Conservation (phyloP, 2,329 filamentous ascomycete genomes). For the Helotiales sp. region DNA sequence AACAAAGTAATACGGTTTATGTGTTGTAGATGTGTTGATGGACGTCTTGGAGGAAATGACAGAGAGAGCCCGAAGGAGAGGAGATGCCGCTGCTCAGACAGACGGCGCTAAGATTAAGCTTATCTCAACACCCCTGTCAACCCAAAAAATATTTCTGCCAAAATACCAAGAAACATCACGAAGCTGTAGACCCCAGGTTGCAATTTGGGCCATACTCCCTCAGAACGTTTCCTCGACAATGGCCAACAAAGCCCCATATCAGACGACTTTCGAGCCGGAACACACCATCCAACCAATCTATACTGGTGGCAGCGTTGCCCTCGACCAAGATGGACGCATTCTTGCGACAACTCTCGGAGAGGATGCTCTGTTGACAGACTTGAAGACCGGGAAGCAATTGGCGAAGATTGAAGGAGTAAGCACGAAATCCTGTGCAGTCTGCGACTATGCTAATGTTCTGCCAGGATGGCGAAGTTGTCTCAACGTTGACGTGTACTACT, state of each 20-base stretch:
- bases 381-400: constrained; percentile 81
- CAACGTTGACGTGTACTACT: constrained; percentile 66
- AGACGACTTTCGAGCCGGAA: constrained; percentile 87
- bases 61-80: too few relatives aligned
- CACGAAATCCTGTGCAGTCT: constrained; percentile 23
- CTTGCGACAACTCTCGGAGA: constrained; percentile 91
- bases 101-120: constrained; percentile 13
- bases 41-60: too few relatives aligned
- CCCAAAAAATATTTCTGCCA: not conserved
- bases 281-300: constrained; percentile 91
- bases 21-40: too few relatives aligned
- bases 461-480: constrained; percentile 80
- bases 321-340: constrained; percentile 81
- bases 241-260: constrained; percentile 67
- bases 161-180: constrained; percentile 1
- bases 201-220: not conserved
- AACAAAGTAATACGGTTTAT: too few relatives aligned
- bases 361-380: constrained; percentile 85
- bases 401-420: constrained; percentile 85
- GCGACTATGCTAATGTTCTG: constrained; percentile 33
- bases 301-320: constrained; percentile 84
- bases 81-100: not conserved
- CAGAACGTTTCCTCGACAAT: constrained; percentile 47
- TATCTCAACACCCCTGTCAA: constrained; percentile 7
- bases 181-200: not conserved